Percentiles rank a stretch among this genome's conserved stretches.
phyloP scores from a whole-genome alignment of 345 rosid species.

The Brassica incana region DNA sequence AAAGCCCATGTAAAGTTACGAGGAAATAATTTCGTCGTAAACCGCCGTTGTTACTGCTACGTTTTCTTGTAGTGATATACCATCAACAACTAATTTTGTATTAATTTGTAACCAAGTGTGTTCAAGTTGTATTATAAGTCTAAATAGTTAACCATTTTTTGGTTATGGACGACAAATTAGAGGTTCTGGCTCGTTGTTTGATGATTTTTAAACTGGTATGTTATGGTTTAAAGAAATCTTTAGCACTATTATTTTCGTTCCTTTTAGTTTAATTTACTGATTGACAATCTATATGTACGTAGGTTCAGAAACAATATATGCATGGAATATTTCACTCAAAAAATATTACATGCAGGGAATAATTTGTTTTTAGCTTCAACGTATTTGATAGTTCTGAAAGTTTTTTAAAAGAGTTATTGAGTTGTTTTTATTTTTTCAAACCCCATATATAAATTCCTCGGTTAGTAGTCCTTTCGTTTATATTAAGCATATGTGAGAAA shows the following conservation, averaged over 20 bases:
- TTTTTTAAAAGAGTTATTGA: not conserved
- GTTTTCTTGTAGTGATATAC: no score
- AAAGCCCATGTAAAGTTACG: no score
- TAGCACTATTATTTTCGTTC: not conserved
- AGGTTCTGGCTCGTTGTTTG: not conserved
- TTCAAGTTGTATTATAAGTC: not conserved
- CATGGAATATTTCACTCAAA: not conserved
- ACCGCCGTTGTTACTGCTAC: no score
- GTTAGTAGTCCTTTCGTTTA: not conserved
- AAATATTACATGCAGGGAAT: not conserved
- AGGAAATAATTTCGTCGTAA: no score
- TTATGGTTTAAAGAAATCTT: not conserved
- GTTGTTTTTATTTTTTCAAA: not conserved
- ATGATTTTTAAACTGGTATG: not conserved
- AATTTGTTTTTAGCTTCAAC: not conserved
- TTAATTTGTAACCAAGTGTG: not conserved
- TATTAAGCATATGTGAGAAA: slow-evolving; percentile 1
- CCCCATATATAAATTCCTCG: not conserved
- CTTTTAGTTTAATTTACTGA: not conserved
- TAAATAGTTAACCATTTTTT: not conserved
- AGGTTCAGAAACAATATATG: not conserved
- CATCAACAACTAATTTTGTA: not conserved
- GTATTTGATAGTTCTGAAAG: not conserved
- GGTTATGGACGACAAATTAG: not conserved
- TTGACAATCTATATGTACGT: not conserved